Evolutionary conservation across 2,329 filamentous ascomycete species (phyloP), one percentile per base, ranked within the genome.

Genomic region (Aspergillus neotritici): DNA sequence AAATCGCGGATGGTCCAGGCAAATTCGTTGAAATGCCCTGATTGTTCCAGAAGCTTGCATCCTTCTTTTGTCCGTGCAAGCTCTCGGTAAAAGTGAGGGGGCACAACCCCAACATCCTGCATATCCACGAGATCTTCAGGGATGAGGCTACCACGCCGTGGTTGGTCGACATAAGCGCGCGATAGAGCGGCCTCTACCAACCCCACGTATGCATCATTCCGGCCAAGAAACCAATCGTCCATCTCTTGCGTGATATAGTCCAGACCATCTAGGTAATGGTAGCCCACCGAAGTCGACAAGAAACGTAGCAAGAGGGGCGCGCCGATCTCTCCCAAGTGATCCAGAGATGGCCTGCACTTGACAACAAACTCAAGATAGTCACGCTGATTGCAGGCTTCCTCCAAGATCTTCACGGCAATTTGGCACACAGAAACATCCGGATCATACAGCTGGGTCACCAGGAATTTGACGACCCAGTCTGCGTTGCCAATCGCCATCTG

Each of bases 221-320:
- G 83, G 11, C 93, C 93, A 13, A 98, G 75, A 61, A 97, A 98
- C 93, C 93, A 98, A 68, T 98, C 94, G 55, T 98, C 93, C 93
- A 98, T 98, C 65, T 98, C 94, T 62, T 94, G 93, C 49, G 90
- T 96, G 65, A 98, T 98, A 63, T 98, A 98, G 69, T 98, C 94
- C 34, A 98, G 74, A 0, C 90, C 93, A 61, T 97, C 89, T 5
- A 98, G 76, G 65, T 98, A 98, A 65, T 97, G 90, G 61, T 98
- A 98, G 38, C 93, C 93, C 44, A 96, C 91, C 2, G 90, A 96
- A 0, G 91, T 97, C 0, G 90, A 96, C 41, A 98, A 67, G 66
- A 98, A 98, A 36, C 93, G 84, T 40, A 98, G 73, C 4, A 98
- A 77, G 15, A 98, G 73, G 1, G 94, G 93, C 12, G 94, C 93